phyloP scores from a whole-genome alignment of 345 rosid species.

The Lepidium didymum region DNA sequence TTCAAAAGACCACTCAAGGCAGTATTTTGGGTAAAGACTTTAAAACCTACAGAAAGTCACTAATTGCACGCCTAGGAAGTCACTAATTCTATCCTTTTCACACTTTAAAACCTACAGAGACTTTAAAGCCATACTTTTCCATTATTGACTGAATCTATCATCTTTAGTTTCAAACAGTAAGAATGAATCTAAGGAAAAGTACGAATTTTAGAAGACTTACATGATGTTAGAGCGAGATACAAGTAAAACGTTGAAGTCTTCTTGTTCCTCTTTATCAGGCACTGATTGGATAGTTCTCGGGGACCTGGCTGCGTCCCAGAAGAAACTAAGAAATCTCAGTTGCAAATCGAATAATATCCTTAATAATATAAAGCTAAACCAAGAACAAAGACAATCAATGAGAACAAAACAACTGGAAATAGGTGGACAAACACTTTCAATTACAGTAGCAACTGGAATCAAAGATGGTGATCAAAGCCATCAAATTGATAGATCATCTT shows the following conservation, averaged over 20 bases:
- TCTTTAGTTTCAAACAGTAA: neutral
- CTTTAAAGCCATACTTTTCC: slow-evolving; percentile 17
- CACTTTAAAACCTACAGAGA: neutral
- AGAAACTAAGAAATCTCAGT: slow-evolving; percentile 4
- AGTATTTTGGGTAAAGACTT: slow-evolving; percentile 14
- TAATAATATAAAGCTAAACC: neutral
- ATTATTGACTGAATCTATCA: slow-evolving; percentile 25
- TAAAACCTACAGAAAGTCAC: too few relatives aligned
- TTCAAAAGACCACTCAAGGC: slow-evolving; percentile 8
- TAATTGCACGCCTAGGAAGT: slow-evolving; percentile 4
- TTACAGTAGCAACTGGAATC: neutral
- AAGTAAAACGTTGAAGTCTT: slow-evolving; percentile 69
- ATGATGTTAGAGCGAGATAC: slow-evolving; percentile 58
- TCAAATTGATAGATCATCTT: neutral
- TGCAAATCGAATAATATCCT: neutral
- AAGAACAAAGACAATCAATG: neutral
- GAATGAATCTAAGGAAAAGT: neutral
- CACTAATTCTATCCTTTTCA: slow-evolving; percentile 1
- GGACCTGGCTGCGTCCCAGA: slow-evolving; percentile 71
- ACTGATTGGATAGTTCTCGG: slow-evolving; percentile 52
- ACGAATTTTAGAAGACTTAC: slow-evolving; percentile 41
- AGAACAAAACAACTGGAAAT: neutral
- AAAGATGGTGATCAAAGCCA: neutral
- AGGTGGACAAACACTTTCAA: neutral
- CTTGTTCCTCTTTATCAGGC: slow-evolving; percentile 69